Base-by-base conservation (phyloP, 1,284 basidiomycete species). In the Ceratobasidium sp. region DNA sequence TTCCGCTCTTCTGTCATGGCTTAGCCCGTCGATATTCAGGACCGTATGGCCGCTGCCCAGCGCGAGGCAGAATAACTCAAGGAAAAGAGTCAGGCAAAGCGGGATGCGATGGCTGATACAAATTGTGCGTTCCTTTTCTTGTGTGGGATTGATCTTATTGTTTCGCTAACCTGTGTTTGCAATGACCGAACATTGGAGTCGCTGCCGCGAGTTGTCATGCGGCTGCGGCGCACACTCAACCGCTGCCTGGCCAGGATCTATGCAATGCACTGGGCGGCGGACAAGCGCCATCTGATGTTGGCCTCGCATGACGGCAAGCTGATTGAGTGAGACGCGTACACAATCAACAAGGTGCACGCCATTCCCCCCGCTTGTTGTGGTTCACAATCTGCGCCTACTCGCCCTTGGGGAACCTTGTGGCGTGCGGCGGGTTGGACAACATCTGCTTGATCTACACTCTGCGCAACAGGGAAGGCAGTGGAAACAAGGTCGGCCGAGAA, bases 301-400 rank as follows among this genome's bases (percentile, higher is more conserved):
- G 97, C 98, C 33, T 99, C 97, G 3, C 97, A 99, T 85, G 97
- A 99, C 84, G 98, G 98, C 80, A 99, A 99, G 87, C 91, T 99
- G 78, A 99, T 99, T 85, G 96, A 99, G 71, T 99, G 97, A 98
- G 97, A 99, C 86, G 97, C 98, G 60, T 99, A 99, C 87, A 98
- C 97, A 10, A 98, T 97, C 80, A 99, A 99, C 90, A 99, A 99
- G 89, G 97, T 99, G 78, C 97, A 99, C 85, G 97, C 97, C 81
- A 99, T 99, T 85, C 97, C 97, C 63, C 89, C 99, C 93, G 97
- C 68, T 98, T 96, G 53, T 96, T 94, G 82, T 99, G 98, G 98
- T 98, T 99, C 87, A 99, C 99, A 97, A 99, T 98, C 66, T 99
- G 98, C 85, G 97, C 98, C 67, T 99, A 99, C 86, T 93, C 97